Evolutionary conservation across 129 eudicot species (phyloP).

Genomic region (Rutidosis leptorrhynchoides): DNA sequence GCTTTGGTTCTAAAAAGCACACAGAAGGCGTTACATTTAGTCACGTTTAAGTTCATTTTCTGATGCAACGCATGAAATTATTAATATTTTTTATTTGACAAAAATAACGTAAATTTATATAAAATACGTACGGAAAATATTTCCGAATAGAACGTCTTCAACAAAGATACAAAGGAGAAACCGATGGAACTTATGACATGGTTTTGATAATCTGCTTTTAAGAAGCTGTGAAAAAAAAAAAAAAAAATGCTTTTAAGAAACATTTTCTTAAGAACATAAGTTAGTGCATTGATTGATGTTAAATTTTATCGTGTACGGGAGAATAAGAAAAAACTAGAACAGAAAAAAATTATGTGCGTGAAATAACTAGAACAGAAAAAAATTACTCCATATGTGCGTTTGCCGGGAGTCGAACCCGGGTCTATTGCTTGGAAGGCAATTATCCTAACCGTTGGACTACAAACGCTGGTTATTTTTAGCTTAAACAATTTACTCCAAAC

Average conservation of each 20-base stretch:
- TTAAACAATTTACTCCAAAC: too few species aligned
- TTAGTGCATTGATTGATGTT: background rate
- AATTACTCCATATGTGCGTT: too few species aligned
- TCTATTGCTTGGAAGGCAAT: conserved; percentile 99
- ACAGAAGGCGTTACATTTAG: background rate
- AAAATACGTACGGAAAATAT: too few species aligned
- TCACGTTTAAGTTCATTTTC: background rate
- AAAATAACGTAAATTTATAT: too few species aligned
- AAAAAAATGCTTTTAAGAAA: background rate
- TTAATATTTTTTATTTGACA: too few species aligned
- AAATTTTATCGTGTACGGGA: background rate
- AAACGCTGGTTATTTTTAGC: too few species aligned
- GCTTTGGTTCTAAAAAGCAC: background rate
- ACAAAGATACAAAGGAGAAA: too few species aligned
- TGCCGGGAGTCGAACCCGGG: conserved; percentile 99
- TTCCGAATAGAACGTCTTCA: too few species aligned
- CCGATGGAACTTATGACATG: background rate
- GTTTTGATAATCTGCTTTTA: background rate
- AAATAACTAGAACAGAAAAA: too few species aligned
- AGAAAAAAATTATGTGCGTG: too few species aligned
- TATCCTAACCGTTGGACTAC: conserved; percentile 95
- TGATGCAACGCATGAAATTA: background rate
- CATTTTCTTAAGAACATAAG: background rate
- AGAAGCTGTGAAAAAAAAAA: too few species aligned
- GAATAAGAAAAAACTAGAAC: background rate